These are phyloP conservation scores for Salix brachista DNA, from an alignment of 345 rosid species.

Conservation along the genomic window DNA sequence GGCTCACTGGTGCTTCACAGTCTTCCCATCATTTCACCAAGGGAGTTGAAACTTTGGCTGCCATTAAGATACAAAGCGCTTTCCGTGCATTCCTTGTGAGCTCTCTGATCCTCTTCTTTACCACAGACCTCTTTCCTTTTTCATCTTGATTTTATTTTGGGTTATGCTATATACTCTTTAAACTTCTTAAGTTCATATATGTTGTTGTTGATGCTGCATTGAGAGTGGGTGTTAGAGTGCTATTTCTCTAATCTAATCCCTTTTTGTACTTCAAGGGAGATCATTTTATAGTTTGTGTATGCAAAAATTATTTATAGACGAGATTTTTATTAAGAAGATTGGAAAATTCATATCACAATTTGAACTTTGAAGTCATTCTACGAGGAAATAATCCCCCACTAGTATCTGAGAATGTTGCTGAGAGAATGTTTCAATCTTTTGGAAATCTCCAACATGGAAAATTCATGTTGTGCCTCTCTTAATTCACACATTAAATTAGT, in stretches of 20 bases:
- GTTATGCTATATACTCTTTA: neutral
- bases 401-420: neutral
- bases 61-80: conserved; percentile 66
- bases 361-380: neutral
- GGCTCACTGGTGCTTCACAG: conserved; percentile 46
- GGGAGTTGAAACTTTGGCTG: conserved; percentile 43
- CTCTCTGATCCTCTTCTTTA: conserved; percentile 1
- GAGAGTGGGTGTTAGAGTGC: neutral
- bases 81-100: conserved; percentile 83
- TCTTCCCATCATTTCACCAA: conserved; percentile 25
- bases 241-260: neutral
- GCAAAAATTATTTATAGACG: neutral
- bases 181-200: neutral
- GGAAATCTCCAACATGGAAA: neutral
- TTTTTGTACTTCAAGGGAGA: neutral
- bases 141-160: neutral
- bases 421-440: neutral
- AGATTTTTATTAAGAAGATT: neutral
- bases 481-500: neutral
- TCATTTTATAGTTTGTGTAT: neutral
- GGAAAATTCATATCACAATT: neutral
- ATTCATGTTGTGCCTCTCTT: neutral
- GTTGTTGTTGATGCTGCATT: neutral
- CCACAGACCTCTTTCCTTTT: neutral
- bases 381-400: neutral